Percentiles rank a stretch among this genome's conserved stretches.
Evolutionary conservation across 1,139 yeast species (phyloP).

Genomic region (Pichia sp.): DNA sequence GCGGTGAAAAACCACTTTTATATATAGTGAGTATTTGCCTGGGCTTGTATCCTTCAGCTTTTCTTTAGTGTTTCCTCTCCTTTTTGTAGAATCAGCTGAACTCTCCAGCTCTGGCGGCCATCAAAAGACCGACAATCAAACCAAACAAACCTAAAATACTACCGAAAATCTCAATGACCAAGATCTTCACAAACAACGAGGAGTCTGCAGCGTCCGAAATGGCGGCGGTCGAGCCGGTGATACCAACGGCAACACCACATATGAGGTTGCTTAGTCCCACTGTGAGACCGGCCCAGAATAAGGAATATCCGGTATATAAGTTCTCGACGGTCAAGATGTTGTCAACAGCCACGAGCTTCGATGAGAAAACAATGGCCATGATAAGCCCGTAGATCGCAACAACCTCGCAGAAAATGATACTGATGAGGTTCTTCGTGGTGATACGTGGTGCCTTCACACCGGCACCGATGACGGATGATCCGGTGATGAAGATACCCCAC

Average conservation of each 20-base stretch:
- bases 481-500: constrained; percentile 98
- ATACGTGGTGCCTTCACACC: constrained; percentile 97
- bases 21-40: too few species aligned
- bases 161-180: constrained; percentile 97
- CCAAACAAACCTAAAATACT: constrained; percentile 93
- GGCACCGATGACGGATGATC: constrained; percentile 92
- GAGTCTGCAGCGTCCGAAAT: constrained; percentile 98
- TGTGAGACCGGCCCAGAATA: constrained; percentile 98
- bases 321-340: constrained; percentile 73
- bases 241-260: constrained; percentile 97
- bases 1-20: too few species aligned
- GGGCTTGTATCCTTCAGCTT: too few species aligned
- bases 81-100: constrained; percentile 36
- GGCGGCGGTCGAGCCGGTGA: constrained; percentile 98
- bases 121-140: constrained; percentile 89
- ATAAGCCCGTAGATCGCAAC: constrained; percentile 98
- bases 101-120: constrained; percentile 94
- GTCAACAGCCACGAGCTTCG: constrained; percentile 77
- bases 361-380: constrained; percentile 95
- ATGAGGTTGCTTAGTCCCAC: constrained; percentile 91
- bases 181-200: constrained; percentile 87
- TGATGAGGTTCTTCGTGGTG: constrained; percentile 92
- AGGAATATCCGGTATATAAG: constrained; percentile 86
- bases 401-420: constrained; percentile 98
- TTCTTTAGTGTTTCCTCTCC: too few species aligned